Evolutionary conservation across 2,329 filamentous ascomycete genomes (phyloP), one percentile per base, ranked within the genome.

Genomic region (Shiraia sp.): DNA sequence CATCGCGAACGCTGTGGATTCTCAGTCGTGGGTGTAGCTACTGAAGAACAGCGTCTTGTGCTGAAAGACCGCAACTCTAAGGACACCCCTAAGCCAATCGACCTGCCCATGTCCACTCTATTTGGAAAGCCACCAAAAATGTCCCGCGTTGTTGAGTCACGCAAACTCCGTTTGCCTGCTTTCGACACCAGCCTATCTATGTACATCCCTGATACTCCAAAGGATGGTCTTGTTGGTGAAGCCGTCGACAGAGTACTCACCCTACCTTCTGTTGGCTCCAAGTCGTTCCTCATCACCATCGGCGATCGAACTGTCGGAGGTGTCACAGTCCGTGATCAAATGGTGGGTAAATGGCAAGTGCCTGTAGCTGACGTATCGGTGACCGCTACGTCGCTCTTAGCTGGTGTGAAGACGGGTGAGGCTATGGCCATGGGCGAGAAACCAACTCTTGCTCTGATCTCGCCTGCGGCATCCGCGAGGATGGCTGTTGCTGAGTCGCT

Each of bases 401-500:
- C 79, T 12, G 88, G 86, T 45, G 79, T 87, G 33, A 85, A 80
- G 60, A 88, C 85, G 19, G 93, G 93, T 55, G 93, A 97, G 70
- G 91, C 91, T n/a, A 96, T 97, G 89, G 86, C 90, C 1, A 95
- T 96, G 87, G 93, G 93, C 24, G 92, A 96, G 72, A 93, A 88
- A 72, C 89, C 91, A 29, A 87, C 85, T 0, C 74, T 99, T 40
- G 93, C 93, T 5, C 79, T 99, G 15, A 95, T 99, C 45, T 92
- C 88, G 4, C 82, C 92, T 3, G 88, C 85, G 30, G 90, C 93
- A 15, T 97, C 93, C 14, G 91, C 93, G 12, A 84, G 91, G 37
- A 99, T 99, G 93, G 90, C 93, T 2, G 91, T 99, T 44, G 91
- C 86, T 1, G 93, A 99, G 72, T 90, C 88, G 45, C 76, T 99